Evolutionary conservation across 768 basidiomycete species (phyloP), one percentile per base, ranked within the genome.

Genomic region (Boletus rufocinnamomeus): DNA sequence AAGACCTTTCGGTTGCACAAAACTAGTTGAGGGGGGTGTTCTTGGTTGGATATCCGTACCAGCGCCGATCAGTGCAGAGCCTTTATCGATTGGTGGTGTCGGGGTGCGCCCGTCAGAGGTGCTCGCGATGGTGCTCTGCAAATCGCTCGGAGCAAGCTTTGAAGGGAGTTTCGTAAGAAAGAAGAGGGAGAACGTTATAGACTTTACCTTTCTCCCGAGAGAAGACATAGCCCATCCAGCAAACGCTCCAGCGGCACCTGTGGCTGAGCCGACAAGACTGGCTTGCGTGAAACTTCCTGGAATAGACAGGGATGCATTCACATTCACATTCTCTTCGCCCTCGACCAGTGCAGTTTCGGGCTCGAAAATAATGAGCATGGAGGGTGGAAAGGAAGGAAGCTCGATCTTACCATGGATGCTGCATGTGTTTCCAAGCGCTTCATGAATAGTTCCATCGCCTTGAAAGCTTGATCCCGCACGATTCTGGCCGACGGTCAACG

Each of bases 141-240:
- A 71, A 65, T 95, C 93, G 6, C 85, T 76, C 32, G 84, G 74
- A 8, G 85, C 84, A 49, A 94, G 83, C 90, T 91, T 61, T 21
- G 3, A 52, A 56, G 32, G 23, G 23, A 41, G 14, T 32, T 11
- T 32, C 21, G 11, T 50, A 4, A 56, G 34, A 41, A 30, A n/a
- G 17, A 14, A 17, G 21, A 41, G 14, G 1, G 8, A 40, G 14
- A 1, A 30, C 3, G 2, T 21, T 14, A 23, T 47, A 14, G 6
- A 16, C 54, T 75, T 32, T 53, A 90, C 91, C 79, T 89, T 91
- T 75, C 86, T 95, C 28, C 90, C 87, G 0, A 98, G 67, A 0
- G 91, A 94, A 5, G 93, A 90, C 44, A 98, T 93, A 2, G 96
- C 96, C 96, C 96, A 98, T 7, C 95, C 93, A 16, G 96, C 95